Evolutionary conservation across 768 basidiomycete genomes (phyloP).

Genomic region (Lactarius hengduanensis): DNA sequence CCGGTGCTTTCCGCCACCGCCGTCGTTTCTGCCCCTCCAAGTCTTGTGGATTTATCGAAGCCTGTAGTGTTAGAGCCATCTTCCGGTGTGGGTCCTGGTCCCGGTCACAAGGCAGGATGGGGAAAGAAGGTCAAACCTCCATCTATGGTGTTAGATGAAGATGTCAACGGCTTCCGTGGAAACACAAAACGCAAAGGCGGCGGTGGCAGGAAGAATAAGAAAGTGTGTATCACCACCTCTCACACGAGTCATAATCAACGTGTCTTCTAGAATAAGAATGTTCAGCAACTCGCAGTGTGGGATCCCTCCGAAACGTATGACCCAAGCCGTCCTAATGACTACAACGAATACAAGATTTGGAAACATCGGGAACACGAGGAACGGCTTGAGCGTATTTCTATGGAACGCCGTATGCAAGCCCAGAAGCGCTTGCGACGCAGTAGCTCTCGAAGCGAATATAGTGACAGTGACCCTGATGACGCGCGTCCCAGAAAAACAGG

Average conservation of each 20-base stretch:
- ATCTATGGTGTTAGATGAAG: slow-evolving; percentile 86
- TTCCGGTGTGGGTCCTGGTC: slow-evolving; percentile 34
- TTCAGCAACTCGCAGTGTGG: slow-evolving; percentile 56
- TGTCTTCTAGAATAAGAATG: slow-evolving; percentile 55
- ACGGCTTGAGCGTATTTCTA: slow-evolving; percentile 52
- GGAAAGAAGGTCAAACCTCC: slow-evolving; percentile 89
- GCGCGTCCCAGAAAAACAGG: slow-evolving; percentile 70
- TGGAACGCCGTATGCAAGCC: slow-evolving; percentile 49
- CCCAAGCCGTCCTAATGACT: slow-evolving; percentile 81
- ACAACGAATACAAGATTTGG: slow-evolving; percentile 84
- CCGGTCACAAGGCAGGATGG: slow-evolving; percentile 59
- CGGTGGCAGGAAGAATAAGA: slow-evolving; percentile 55
- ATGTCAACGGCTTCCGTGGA: slow-evolving; percentile 78
- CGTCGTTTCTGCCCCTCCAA: slow-evolving; percentile 68
- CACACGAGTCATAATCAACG: slow-evolving; percentile 4
- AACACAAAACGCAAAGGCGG: slow-evolving; percentile 54
- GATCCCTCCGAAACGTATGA: slow-evolving; percentile 82
- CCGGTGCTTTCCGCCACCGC: slow-evolving; percentile 52
- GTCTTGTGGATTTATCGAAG: slow-evolving; percentile 42
- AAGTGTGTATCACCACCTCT: slow-evolving; percentile 43
- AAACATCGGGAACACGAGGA: slow-evolving; percentile 75
- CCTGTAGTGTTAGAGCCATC: slow-evolving; percentile 37
- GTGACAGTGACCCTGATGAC: slow-evolving; percentile 59
- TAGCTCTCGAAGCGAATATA: slow-evolving; percentile 66
- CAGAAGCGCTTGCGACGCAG: slow-evolving; percentile 45